These are phyloP conservation scores for Teunomyces kruisii DNA, from an alignment of 805 yeast species.

Conservation along the genomic window DNA sequence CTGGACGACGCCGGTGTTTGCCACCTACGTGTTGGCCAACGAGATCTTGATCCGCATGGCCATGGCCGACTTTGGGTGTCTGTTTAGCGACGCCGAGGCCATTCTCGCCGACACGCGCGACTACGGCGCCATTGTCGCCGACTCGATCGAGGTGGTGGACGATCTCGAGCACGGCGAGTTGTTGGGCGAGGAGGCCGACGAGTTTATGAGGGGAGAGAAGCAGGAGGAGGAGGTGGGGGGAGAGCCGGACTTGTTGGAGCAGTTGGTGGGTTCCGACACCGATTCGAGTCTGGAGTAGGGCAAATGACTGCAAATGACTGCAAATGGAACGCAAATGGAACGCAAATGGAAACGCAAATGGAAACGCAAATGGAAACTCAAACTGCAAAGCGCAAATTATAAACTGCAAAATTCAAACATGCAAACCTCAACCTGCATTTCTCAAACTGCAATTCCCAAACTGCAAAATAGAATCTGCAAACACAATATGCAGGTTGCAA, in stretches of 20 bases:
- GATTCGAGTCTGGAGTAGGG: no score
- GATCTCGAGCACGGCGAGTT: constrained; percentile 20
- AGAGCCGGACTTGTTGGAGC: constrained; percentile 1
- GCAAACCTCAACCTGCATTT: no score
- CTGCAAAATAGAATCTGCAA: no score
- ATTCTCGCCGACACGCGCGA: constrained; percentile 48
- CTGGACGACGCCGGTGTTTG: constrained; percentile 61
- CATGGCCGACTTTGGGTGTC: constrained; percentile 41
- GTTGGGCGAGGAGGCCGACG: not conserved
- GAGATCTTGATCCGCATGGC: constrained; percentile 56
- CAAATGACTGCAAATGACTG: no score
- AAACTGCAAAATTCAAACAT: no score
- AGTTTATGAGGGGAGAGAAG: not conserved
- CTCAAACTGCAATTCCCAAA: no score
- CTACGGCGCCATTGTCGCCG: constrained; percentile 43
- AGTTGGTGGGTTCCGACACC: not conserved
- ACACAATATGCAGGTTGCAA: no score
- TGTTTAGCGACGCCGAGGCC: constrained; percentile 46
- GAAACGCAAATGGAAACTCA: no score
- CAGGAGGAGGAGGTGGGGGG: not conserved
- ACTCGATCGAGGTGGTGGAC: constrained; percentile 26
- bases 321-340: no score
- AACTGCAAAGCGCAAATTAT: no score
- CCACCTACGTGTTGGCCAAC: constrained; percentile 60
- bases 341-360: no score